Base-by-base conservation (phyloP, 306 rosid species). In the Inga oerstediana region DNA sequence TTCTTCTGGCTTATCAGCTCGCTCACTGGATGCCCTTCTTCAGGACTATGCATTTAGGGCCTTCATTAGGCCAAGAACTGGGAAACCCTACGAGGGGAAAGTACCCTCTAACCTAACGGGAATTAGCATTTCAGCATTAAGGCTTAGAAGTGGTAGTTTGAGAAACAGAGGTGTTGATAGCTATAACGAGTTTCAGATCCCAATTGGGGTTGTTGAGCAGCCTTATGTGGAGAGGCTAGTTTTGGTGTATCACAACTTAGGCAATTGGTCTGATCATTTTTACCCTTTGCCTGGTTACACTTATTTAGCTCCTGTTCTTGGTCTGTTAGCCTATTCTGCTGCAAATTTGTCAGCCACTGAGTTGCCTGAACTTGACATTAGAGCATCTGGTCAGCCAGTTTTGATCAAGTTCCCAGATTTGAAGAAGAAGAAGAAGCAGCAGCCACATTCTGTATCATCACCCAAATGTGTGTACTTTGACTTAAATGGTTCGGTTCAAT, bases 121-220 rank as follows among this genome's bases (percentile, higher is more conserved):
- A 24, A 41, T 91, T 48, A 41, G 27, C 30, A 80, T 71, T 49
- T 79, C 91, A 24, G 87, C 88, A 37, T 12, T 89, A 77, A 91
- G 90, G 89, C 86, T 88, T 13, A 80, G 78, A 37, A 89, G 91
- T 80, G 86, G 82, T 7, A 91, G 90, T 80, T 70, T 91, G 81
- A 78, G 75, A 34, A 46, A 19, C 22, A 84, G 86, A 85, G 90
- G 92, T 1, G 72, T 91, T 24, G 52, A 48, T 0, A 78, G 65
- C 7, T 91, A 79, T 83, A 81, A 85, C 56, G 94, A 86, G 81
- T 91, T 91, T 58, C 87, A 85, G 84, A 91, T 91, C 83, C 92
- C 94, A 49, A 30, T 4, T 65, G 89, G 92, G 37, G 85, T 91
- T 70, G 20, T 75, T 34, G 91, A 84, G 32, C 70, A 83, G 46